A percentile compares a stretch with the other conserved stretches of the same genome.
Evolutionary conservation across 2,329 filamentous ascomycete species (phyloP).

Genomic region (Alternaria triticina): DNA sequence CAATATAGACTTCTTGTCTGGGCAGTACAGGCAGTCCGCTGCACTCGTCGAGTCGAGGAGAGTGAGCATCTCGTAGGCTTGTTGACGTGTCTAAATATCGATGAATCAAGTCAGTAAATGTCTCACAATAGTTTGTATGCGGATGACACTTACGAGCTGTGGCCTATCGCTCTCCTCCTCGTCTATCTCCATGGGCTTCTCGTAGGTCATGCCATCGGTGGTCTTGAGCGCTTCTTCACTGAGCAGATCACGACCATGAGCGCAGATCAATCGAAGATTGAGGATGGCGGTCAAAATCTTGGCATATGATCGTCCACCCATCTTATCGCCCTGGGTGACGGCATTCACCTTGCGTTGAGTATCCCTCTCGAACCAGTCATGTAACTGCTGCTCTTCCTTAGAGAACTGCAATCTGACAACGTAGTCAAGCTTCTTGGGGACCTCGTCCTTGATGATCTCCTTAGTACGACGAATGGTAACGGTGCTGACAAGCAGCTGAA

Average conservation of each 20-base stretch:
- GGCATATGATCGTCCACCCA: conserved; percentile 88
- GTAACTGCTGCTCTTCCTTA: conserved; percentile 74
- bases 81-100: conserved; percentile 59
- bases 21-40: conserved; percentile 71
- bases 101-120: neutral
- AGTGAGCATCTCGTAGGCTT: conserved; percentile 85
- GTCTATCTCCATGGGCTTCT: conserved; percentile 87
- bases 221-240: conserved; percentile 81
- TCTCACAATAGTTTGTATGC: neutral
- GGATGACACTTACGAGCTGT: conserved; percentile 51
- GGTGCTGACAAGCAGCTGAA: conserved; percentile 90
- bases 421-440: conserved; percentile 72
- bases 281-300: conserved; percentile 92
- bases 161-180: conserved; percentile 71
- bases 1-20: conserved; percentile 63
- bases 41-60: conserved; percentile 82
- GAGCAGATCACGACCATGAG: conserved; percentile 90
- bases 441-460: conserved; percentile 71
- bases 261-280: conserved; percentile 86
- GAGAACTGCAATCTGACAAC: conserved; percentile 78
- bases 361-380: conserved; percentile 83
- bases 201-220: conserved; percentile 80
- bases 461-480: conserved; percentile 91
- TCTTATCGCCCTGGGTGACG: conserved; percentile 68
- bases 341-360: conserved; percentile 81